These are phyloP conservation scores for Murraya koenigii DNA, from an alignment of 345 rosid genomes.

Conservation along the genomic window DNA sequence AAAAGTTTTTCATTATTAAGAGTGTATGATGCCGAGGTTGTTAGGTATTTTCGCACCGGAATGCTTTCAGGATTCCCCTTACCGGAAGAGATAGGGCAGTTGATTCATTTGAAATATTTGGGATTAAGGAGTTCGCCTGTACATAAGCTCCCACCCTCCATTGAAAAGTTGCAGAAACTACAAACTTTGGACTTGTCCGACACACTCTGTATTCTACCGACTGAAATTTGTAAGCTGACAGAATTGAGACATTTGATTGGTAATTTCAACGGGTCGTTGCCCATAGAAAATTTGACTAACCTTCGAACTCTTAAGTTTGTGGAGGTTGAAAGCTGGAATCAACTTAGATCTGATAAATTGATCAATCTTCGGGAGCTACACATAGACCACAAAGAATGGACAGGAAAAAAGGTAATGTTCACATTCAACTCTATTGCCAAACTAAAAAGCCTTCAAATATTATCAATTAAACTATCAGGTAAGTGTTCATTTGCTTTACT, in stretches of 20 bases:
- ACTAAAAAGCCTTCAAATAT: background rate
- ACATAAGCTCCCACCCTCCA: background rate
- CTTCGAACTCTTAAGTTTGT: background rate
- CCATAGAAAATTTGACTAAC: background rate
- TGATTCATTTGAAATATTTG: background rate
- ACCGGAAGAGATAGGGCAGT: background rate
- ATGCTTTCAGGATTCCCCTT: background rate
- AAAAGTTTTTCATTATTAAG: background rate
- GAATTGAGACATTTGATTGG: background rate
- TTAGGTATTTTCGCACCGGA: rapidly evolving
- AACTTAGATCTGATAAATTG: background rate
- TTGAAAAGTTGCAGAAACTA: background rate
- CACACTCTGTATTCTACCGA: background rate
- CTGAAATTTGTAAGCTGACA: background rate
- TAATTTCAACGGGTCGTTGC: background rate
- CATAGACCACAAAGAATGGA: background rate
- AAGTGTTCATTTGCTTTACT: background rate
- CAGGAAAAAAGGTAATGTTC: background rate
- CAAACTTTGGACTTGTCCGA: background rate
- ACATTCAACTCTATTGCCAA: background rate
- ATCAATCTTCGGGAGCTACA: background rate
- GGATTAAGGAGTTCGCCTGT: background rate
- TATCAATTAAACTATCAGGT: background rate
- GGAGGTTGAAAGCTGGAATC: background rate
- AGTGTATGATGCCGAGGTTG: background rate